Conservation (phyloP, 257 asterid genomes). For the Penstemon eatonii region DNA sequence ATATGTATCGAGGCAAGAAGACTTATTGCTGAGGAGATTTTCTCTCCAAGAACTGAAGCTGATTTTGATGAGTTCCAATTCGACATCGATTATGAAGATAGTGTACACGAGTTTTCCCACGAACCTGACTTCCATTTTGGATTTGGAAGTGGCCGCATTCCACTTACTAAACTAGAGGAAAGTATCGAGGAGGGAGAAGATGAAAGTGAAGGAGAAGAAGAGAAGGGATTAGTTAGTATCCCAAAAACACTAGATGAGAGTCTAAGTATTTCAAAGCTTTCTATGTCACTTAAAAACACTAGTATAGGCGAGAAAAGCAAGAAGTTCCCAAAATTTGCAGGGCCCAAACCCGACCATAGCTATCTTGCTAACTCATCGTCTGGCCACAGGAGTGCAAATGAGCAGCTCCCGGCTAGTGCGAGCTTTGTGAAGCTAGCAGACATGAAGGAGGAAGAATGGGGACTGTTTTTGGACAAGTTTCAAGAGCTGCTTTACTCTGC, state of each 20-base stretch:
- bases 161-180: conserved; percentile 69
- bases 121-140: conserved; percentile 49
- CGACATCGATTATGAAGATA: conserved; percentile 78
- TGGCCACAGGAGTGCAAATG: conserved; percentile 88
- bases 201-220: conserved; percentile 55
- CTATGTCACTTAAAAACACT: conserved; percentile 53
- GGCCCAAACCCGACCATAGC: conserved; percentile 45
- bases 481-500: conserved; percentile 77
- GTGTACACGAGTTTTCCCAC: conserved; percentile 28
- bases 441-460: conserved; percentile 87
- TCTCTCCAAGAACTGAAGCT: conserved; percentile 49
- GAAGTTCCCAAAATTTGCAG: conserved; percentile 47
- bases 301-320: conserved; percentile 64
- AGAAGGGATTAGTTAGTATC: conserved; percentile 30
- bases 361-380: conserved; percentile 60
- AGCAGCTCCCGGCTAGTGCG: conserved; percentile 77
- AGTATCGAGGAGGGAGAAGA: conserved; percentile 70
- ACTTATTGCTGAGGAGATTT: conserved; percentile 55
- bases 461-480: conserved; percentile 72
- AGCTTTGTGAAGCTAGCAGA: conserved; percentile 87
- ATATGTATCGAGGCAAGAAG: conserved; percentile 83
- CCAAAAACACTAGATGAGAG: conserved; percentile 30
- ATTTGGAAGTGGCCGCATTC: conserved; percentile 55
- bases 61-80: conserved; percentile 61
- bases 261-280: conserved; percentile 46